phyloP scores from a whole-genome alignment of 139 green algal species.

The Raphidocelis subcapitata region DNA sequence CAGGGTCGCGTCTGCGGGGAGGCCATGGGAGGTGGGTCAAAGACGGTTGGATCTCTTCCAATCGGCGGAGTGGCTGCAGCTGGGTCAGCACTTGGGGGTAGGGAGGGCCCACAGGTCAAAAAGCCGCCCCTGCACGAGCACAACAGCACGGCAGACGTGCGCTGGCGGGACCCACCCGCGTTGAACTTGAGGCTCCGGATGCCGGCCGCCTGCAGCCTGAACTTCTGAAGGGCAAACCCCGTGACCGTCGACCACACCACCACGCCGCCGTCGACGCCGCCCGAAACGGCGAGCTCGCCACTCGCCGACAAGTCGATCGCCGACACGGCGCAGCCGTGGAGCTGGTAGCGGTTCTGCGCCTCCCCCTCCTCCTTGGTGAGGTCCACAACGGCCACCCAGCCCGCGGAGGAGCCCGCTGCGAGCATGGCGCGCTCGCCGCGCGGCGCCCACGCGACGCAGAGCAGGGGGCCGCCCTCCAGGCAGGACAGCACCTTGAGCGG shows the following conservation, averaged over 20 bases:
- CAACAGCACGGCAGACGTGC: too few species aligned
- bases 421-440: background rate
- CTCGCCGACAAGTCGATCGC: slow-evolving; percentile 11
- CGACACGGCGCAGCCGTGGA: slow-evolving; percentile 12
- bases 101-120: too few species aligned
- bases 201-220: slow-evolving; percentile 7
- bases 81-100: too few species aligned
- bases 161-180: slow-evolving; percentile 5
- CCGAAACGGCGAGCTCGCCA: slow-evolving; percentile 8
- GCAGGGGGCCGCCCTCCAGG: background rate
- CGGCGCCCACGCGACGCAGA: slow-evolving; percentile 13
- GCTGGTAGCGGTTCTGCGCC: slow-evolving; percentile 19
- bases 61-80: too few species aligned
- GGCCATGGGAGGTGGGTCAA: background rate
- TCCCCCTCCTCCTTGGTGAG: background rate
- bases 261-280: slow-evolving; percentile 3
- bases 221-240: slow-evolving; percentile 19
- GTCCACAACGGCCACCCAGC: slow-evolving; percentile 20
- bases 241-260: slow-evolving; percentile 23
- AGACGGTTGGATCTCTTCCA: too few species aligned
- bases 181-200: slow-evolving; percentile 11
- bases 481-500: too few species aligned
- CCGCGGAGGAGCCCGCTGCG: slow-evolving; percentile 16
- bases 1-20: slow-evolving; percentile 2
- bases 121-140: too few species aligned